A percentile compares a stretch with the other conserved stretches of the same genome.
phyloP scores from a whole-genome alignment of 768 basidiomycete species.

The Pleurotus cornucopiae region DNA sequence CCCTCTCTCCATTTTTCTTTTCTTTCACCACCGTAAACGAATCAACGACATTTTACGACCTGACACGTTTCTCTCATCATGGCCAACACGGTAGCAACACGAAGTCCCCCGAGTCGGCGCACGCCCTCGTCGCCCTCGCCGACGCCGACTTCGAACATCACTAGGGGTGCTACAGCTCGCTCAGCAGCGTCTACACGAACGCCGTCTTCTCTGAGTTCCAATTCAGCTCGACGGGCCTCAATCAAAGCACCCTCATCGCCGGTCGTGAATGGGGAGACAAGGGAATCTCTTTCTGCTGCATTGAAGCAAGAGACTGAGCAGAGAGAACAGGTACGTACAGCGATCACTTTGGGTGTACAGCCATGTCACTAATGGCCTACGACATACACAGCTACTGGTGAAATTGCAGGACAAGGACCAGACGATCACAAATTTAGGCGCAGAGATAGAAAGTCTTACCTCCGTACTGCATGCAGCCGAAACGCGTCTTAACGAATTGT shows the following conservation, averaged over 20 bases:
- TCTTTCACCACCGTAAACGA: background rate
- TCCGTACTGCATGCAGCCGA: conserved; percentile 68
- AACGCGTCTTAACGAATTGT: conserved; percentile 71
- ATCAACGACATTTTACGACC: conserved; percentile 1
- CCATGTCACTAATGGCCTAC: conserved; percentile 7
- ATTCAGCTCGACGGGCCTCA: conserved; percentile 46
- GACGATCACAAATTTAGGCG: conserved; percentile 51
- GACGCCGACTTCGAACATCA: conserved; percentile 33
- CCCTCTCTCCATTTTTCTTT: background rate
- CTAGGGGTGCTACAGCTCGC: conserved; percentile 59
- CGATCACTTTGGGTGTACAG: conserved; percentile 8
- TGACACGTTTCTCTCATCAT: conserved; percentile 17
- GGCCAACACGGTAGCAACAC: conserved; percentile 45
- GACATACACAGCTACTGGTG: conserved; percentile 54
- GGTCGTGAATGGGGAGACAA: conserved; percentile 36
- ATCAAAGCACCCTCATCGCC: conserved; percentile 40
- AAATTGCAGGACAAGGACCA: conserved; percentile 79
- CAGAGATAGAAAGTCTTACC: conserved; percentile 61
- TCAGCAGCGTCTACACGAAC: conserved; percentile 59
- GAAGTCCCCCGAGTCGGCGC: conserved; percentile 43
- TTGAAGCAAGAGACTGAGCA: conserved; percentile 76
- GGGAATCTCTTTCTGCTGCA: conserved; percentile 54
- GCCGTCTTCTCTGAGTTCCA: conserved; percentile 46
- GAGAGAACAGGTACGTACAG: conserved; percentile 65
- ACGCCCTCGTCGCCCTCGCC: conserved; percentile 37